Evolutionary conservation across 257 asterid species (phyloP).

Genomic region (Plantago ovata): DNA sequence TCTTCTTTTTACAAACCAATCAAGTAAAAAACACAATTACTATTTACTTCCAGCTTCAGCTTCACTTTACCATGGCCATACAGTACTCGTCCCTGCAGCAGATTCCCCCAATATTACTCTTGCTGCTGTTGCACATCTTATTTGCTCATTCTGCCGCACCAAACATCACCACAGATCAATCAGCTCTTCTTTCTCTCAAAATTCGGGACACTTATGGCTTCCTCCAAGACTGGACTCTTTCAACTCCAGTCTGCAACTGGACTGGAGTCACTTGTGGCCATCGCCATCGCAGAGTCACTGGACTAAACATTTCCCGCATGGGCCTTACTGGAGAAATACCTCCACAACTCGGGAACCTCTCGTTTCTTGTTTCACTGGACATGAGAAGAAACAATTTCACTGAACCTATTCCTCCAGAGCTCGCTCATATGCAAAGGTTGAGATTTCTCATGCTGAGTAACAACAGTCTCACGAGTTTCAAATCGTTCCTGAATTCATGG

Average conservation of each 20-base stretch:
- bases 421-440: constrained; percentile 9
- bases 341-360: constrained; percentile 1
- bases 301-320: constrained; percentile 6
- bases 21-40: too few relatives aligned
- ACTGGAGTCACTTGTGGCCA: constrained; percentile 18
- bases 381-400: neutral
- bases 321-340: constrained; percentile 4
- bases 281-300: constrained; percentile 13
- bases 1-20: too few relatives aligned
- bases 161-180: constrained; percentile 3
- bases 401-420: neutral
- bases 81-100: too few relatives aligned
- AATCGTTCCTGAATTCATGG: neutral
- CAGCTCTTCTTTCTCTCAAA: neutral
- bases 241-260: constrained; percentile 5
- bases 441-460: neutral
- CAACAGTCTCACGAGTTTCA: neutral
- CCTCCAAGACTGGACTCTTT: neutral
- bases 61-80: too few relatives aligned
- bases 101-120: neutral
- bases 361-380: constrained; percentile 10
- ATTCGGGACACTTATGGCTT: neutral
- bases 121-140: neutral
- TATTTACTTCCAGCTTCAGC: too few relatives aligned
- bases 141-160: neutral